Conservation (phyloP, 2,329 filamentous ascomycete species). For the Trichoderma breve region DNA sequence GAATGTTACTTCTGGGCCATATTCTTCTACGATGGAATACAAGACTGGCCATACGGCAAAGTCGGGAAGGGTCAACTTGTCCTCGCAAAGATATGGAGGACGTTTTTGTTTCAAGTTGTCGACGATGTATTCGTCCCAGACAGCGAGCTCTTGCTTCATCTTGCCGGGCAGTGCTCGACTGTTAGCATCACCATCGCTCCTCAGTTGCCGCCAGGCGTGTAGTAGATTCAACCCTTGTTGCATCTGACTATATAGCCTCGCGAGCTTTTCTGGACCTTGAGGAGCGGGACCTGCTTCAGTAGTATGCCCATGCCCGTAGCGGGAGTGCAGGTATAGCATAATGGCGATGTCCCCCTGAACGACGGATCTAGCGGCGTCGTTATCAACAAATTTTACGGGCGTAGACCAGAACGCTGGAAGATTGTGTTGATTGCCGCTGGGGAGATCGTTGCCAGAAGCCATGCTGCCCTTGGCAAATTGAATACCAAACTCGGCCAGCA, state of each 20-base stretch:
- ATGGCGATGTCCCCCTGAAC: slow-evolving; percentile 53
- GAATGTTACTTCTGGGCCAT: slow-evolving; percentile 32
- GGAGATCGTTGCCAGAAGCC: neutral
- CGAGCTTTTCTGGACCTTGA: slow-evolving; percentile 32
- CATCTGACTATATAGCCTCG: slow-evolving; percentile 41
- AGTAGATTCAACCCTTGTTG: slow-evolving; percentile 39
- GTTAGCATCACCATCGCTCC: slow-evolving; percentile 15
- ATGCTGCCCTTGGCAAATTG: slow-evolving; percentile 47
- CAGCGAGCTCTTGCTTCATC: slow-evolving; percentile 35
- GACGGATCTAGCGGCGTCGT: slow-evolving; percentile 46
- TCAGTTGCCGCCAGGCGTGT: slow-evolving; percentile 34
- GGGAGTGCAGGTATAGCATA: slow-evolving; percentile 60
- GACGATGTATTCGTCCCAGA: slow-evolving; percentile 41
- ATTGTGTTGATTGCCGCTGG: neutral
- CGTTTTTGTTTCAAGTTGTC: slow-evolving; percentile 25
- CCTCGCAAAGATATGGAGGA: slow-evolving; percentile 46
- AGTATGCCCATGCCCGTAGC: slow-evolving; percentile 41
- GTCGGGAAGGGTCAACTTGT: slow-evolving; percentile 46
- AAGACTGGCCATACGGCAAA: slow-evolving; percentile 59
- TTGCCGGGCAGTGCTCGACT: slow-evolving; percentile 23
- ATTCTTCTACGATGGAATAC: slow-evolving; percentile 42
- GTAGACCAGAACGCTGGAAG: slow-evolving; percentile 11
- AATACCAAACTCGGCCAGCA: slow-evolving; percentile 49
- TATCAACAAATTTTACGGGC: slow-evolving; percentile 54
- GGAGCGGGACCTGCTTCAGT: slow-evolving; percentile 26